A percentile compares a stretch with the other conserved stretches of the same genome.
Evolutionary conservation across 768 basidiomycete genomes (phyloP).

Genomic region (Leccinum subgranulosum): DNA sequence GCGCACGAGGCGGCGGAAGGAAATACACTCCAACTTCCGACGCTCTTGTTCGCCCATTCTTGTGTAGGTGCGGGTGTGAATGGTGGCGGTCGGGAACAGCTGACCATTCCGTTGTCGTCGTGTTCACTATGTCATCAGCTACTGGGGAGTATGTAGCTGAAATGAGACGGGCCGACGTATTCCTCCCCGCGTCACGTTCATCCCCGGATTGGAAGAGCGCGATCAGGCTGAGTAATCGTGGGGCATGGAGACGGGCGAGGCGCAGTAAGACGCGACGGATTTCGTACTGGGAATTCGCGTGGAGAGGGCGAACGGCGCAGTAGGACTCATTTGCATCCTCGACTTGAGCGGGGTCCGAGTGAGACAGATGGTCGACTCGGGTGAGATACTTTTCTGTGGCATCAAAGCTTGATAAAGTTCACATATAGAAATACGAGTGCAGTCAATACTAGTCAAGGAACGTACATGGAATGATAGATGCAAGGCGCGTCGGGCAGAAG

Average conservation of each 20-base stretch:
- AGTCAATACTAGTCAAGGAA: conserved; percentile 57
- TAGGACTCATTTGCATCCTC: conserved; percentile 38
- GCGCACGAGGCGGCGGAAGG: conserved; percentile 41
- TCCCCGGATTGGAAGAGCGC: conserved; percentile 39
- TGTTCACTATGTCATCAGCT: conserved; percentile 31
- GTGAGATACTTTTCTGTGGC: conserved; percentile 23
- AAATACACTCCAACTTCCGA: conserved; percentile 27
- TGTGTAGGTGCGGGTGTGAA: not conserved
- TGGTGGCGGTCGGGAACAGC: not conserved
- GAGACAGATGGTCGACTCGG: conserved; percentile 36
- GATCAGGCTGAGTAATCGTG: conserved; percentile 34
- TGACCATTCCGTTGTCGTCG: conserved; percentile 6
- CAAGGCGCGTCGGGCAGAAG: conserved; percentile 67
- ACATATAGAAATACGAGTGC: conserved; percentile 44
- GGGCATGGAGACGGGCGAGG: conserved; percentile 37
- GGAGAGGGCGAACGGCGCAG: conserved; percentile 33
- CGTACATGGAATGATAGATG: conserved; percentile 60
- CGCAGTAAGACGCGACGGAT: conserved; percentile 38
- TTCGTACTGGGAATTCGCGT: conserved; percentile 39
- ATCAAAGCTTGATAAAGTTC: conserved; percentile 34
- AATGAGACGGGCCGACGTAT: conserved; percentile 48
- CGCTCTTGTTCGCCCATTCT: too few relatives aligned
- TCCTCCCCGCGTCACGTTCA: conserved; percentile 41
- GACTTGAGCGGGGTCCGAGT: conserved; percentile 44
- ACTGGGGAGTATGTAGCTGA: conserved; percentile 34